Base-by-base conservation (phyloP, 306 rosid genomes). In the Astragalus membranaceus region DNA sequence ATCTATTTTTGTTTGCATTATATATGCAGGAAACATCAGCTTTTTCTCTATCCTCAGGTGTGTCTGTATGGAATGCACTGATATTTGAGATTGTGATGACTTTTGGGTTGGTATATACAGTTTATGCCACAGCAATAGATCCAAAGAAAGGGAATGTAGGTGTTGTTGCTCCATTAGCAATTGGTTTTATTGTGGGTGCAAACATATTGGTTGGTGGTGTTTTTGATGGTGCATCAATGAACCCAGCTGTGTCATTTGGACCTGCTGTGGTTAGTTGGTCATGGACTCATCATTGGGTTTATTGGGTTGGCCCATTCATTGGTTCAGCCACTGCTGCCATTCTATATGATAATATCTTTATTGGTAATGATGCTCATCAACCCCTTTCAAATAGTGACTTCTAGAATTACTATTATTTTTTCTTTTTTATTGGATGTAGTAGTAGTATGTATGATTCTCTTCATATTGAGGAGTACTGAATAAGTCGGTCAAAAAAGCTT, bases 161-260 rank as follows among this genome's bases (percentile, higher is more conserved):
- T 12, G 29, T 78, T 55, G 10, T 78, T 9, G 90, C 87, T 3
- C 88, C 92, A 12, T 17, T 89, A 60, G 73, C 72, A 74, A 79
- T 74, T 62, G 76, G 67, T 53, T 44, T 41, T 3, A 7, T 63
- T 7, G 72, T 79, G 29, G 83, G 79, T 4, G 96, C 96, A 7
- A 89, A 87, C 78, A 89, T 89, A n/a, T 81, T 83, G 57, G 92
- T 55, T 43, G 96, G 96, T 7, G 92, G 92, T 52, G 82, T 86
- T 9, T 89, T 89, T 64, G 96, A 89, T 60, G 96, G 92, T 10
- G 92, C 90, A 48, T 85, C 88, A 20, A 85, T 88, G 87, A 85
- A 88, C 80, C 94, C 33, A 43, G 74, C 69, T 17, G 74, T 66
- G 23, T 66, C 53, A 0, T 75, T 75, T 57, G 79, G 79, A 4